phyloP scores from a whole-genome alignment of 768 basidiomycete species.

The Heimioporus sp. region DNA sequence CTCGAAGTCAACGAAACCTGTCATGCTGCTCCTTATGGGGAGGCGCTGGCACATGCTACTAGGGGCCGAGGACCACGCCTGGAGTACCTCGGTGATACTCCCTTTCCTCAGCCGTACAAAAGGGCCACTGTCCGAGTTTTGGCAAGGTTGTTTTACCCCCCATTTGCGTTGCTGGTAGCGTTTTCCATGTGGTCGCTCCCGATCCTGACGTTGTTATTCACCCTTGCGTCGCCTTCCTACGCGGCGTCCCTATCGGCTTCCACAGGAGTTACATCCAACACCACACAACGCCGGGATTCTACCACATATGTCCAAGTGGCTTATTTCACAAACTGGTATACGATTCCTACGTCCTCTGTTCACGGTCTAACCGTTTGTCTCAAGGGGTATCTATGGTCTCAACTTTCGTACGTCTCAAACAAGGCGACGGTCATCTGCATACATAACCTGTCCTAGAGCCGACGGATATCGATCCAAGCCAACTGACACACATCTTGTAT shows the following conservation, averaged over 20 bases:
- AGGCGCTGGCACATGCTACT: not conserved
- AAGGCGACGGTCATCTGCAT: not conserved
- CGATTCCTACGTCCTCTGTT: not conserved
- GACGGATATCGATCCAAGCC: conserved; percentile 53
- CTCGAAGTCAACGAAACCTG: conserved; percentile 8
- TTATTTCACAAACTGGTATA: conserved; percentile 38
- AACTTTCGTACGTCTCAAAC: conserved; percentile 51
- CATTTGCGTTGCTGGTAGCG: not conserved
- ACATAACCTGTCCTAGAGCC: conserved; percentile 45
- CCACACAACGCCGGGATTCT: conserved; percentile 10
- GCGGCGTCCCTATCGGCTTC: conserved; percentile 12
- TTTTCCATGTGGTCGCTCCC: conserved; percentile 6
- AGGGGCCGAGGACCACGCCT: conserved; percentile 14
- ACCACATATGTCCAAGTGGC: conserved; percentile 32
- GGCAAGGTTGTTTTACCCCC: not conserved
- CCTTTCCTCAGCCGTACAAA: conserved; percentile 11
- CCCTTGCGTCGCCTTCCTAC: not conserved
- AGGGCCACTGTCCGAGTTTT: not conserved
- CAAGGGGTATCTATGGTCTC: conserved; percentile 58
- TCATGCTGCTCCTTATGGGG: conserved; percentile 16
- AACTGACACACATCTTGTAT: conserved; percentile 76
- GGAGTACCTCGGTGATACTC: conserved; percentile 6
- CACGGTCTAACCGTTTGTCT: not conserved
- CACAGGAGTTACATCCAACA: not conserved
- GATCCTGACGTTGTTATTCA: conserved; percentile 1